Evolutionary conservation across 805 yeast genomes (phyloP), one percentile per base, ranked within the genome.

Genomic region (Candida boleticola): DNA sequence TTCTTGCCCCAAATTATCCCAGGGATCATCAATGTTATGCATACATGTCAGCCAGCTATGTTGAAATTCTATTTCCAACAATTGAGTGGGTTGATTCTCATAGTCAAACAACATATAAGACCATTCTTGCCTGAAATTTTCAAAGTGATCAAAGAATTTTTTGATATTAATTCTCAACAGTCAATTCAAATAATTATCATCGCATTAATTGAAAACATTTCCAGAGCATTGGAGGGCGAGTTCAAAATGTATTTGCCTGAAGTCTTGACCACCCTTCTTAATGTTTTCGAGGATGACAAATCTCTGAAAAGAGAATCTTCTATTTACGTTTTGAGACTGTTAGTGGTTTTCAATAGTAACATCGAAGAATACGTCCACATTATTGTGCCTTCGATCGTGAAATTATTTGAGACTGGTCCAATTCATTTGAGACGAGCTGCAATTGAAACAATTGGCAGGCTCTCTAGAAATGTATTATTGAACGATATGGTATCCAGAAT

Each of bases 401-500:
- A 81, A 45, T 65, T 92, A 67, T 84, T 90, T 54, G 97, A 93
- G 55, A 77, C 68, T 47, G 73, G 80, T 0, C 82, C 89, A 0
- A 66, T 80, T 1, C 66, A 68, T 13, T 71, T 92, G 26, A 70
- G 88, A 42, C 77, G 75, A 43, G 81, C 86, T 34, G 89, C 97
- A 0, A 82, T 93, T 42, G 83, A 83, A 37, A 81, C 96, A 0
- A 71, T 93, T 33, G 96, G 97, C 0, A 84, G 85, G 53, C 62
- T 93, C 21, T 81, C 96, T 1, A 82, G 80, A 50, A 76, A 72
- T 29, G 83, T 92, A 3, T 76, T 80, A 46, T 66, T 93, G 42
- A 81, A 80, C 43, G 98, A 92, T 50, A 84, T 89, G 88, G 83
- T 96, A 0, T 85, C 97, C 1, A 72, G 97, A 48, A 85, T 93